Evolutionary conservation across 2,329 filamentous ascomycete genomes (phyloP).

Genomic region (Epichloe scottii): DNA sequence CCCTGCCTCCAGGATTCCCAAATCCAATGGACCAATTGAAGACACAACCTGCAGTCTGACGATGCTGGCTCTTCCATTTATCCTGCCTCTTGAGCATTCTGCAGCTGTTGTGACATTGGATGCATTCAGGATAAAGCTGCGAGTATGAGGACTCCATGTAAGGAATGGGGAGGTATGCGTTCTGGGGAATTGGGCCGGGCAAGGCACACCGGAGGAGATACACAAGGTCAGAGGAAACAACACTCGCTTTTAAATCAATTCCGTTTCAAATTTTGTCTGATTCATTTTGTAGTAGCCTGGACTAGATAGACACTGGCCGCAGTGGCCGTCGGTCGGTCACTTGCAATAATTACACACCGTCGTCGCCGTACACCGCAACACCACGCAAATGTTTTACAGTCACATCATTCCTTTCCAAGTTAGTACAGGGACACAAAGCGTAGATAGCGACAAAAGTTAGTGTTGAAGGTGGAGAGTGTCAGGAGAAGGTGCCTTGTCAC

Average conservation of each 20-base stretch:
- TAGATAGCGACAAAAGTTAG: background rate
- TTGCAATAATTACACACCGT: background rate
- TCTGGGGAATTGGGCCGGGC: too few relatives aligned
- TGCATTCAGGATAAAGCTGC: background rate
- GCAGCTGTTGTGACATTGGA: background rate
- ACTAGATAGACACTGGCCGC: background rate
- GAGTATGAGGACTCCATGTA: too few relatives aligned
- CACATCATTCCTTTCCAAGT: constrained; percentile 1
- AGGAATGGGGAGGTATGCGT: too few relatives aligned
- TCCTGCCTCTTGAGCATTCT: background rate
- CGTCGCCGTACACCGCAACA: background rate
- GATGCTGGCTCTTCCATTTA: background rate
- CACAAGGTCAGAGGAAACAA: too few relatives aligned
- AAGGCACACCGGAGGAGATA: background rate
- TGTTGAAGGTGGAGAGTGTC: constrained; percentile 8
- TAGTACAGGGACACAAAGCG: background rate
- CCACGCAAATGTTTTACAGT: background rate
- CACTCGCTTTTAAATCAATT: too few relatives aligned
- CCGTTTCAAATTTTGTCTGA: too few relatives aligned
- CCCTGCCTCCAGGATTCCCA: background rate
- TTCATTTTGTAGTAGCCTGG: background rate
- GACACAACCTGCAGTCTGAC: background rate
- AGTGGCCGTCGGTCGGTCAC: background rate
- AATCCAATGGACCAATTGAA: background rate
- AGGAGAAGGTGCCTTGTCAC: constrained; percentile 30